Percentiles rank a stretch among this genome's conserved stretches.
phyloP scores from a whole-genome alignment of 1,284 basidiomycete species.

The Cystobasidiaceae sp. region DNA sequence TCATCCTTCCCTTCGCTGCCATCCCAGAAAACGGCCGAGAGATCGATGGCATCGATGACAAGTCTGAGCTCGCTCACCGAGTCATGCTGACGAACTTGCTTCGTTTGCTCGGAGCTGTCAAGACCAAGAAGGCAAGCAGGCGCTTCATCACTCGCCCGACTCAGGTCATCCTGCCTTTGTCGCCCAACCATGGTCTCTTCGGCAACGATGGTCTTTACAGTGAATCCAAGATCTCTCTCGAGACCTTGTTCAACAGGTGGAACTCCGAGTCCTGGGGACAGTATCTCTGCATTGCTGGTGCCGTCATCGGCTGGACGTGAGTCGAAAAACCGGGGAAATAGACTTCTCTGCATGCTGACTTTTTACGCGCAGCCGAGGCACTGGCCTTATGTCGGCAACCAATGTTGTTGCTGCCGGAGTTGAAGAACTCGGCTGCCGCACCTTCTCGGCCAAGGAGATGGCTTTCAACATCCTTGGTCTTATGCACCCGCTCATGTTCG shows the following conservation, averaged over 20 bases:
- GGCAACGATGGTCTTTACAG: conserved; percentile 97
- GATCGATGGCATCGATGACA: conserved; percentile 94
- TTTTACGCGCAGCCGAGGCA: conserved; percentile 82
- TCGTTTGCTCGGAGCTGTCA: conserved; percentile 91
- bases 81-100: conserved; percentile 70
- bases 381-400: conserved; percentile 93
- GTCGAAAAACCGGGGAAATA: conserved; percentile 5
- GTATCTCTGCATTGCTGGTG: conserved; percentile 94
- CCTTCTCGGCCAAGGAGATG: conserved; percentile 99
- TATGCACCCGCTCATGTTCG: conserved; percentile 99
- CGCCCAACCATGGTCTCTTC: conserved; percentile 95
- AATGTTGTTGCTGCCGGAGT: conserved; percentile 93
- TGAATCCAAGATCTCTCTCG: conserved; percentile 95
- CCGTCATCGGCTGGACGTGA: conserved; percentile 75
- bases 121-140: conserved; percentile 93
- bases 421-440: conserved; percentile 88
- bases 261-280: conserved; percentile 98
- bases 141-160: conserved; percentile 96
- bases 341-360: conserved; percentile 32
- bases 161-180: conserved; percentile 93
- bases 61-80: conserved; percentile 94
- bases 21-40: conserved; percentile 97
- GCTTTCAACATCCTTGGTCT: conserved; percentile 96
- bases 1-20: conserved; percentile 95
- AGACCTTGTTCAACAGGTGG: conserved; percentile 98